phyloP scores from a whole-genome alignment of 768 basidiomycete genomes.

The Mycena venus region DNA sequence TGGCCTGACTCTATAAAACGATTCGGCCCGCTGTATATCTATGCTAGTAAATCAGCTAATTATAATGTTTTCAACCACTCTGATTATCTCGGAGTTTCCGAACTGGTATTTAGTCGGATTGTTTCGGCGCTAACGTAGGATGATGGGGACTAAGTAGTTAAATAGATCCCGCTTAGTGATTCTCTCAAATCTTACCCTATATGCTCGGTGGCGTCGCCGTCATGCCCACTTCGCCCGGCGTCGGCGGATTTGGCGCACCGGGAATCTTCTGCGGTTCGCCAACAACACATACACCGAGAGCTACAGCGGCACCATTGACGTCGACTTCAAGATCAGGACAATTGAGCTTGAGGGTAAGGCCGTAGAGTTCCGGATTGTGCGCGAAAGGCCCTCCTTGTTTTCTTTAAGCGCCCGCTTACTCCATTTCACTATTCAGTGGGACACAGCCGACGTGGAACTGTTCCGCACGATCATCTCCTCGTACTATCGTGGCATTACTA shows the following conservation, averaged over 20 bases:
- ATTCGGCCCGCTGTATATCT: too few species aligned
- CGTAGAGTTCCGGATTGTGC: conserved; percentile 96
- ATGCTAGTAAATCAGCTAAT: too few species aligned
- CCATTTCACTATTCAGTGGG: conserved; percentile 76
- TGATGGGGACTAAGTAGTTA: not conserved
- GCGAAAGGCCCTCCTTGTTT: conserved; percentile 44
- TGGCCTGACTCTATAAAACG: too few species aligned
- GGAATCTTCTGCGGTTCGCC: conserved; percentile 89
- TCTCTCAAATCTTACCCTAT: not conserved
- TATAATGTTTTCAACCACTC: too few species aligned
- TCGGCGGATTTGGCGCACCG: conserved; percentile 43
- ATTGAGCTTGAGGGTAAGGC: conserved; percentile 98
- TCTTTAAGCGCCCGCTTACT: conserved; percentile 8
- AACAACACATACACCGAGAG: conserved; percentile 99
- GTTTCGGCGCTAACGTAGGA: not conserved
- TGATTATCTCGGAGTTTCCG: not conserved
- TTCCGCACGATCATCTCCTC: conserved; percentile 99
- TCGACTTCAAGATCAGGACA: conserved; percentile 99
- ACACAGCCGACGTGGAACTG: conserved; percentile 98
- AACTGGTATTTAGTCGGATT: too few species aligned
- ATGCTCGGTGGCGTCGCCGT: conserved; percentile 43
- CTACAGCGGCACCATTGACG: conserved; percentile 99
- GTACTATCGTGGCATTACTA: conserved; percentile 98
- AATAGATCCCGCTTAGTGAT: not conserved
- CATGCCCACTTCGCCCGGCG: conserved; percentile 40